These are phyloP conservation scores for Dothistroma septosporum DNA, from an alignment of 2,329 filamentous ascomycete genomes.

Conservation along the genomic window DNA sequence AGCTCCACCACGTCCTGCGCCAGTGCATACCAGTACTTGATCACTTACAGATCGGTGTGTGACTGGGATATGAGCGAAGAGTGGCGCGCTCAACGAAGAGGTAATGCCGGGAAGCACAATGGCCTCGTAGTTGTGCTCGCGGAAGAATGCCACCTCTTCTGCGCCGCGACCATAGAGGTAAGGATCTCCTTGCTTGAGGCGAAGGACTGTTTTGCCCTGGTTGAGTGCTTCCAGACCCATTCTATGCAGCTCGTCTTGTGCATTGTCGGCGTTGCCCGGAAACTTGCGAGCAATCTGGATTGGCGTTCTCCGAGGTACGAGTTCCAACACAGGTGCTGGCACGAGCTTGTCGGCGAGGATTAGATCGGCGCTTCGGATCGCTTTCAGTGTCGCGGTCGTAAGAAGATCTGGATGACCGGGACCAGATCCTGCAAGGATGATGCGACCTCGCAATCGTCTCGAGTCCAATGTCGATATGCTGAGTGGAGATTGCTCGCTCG, in stretches of 20 bases:
- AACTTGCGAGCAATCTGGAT: constrained; percentile 96
- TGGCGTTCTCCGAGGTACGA: constrained; percentile 83
- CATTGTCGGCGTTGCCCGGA: constrained; percentile 89
- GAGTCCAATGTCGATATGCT: constrained; percentile 30
- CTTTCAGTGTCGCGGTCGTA: constrained; percentile 74
- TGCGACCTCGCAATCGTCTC: constrained; percentile 54
- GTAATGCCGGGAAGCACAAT: constrained; percentile 86
- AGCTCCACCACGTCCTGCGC: constrained; percentile 85
- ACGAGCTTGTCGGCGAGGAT: constrained; percentile 83
- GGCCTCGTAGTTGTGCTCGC: constrained; percentile 59
- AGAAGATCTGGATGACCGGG: constrained; percentile 90
- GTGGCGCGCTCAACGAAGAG: constrained; percentile 75
- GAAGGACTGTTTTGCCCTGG: constrained; percentile 73
- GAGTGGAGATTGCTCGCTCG: constrained; percentile 29
- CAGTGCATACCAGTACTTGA: constrained; percentile 92
- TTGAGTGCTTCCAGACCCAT: constrained; percentile 67
- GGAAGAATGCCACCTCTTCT: constrained; percentile 86
- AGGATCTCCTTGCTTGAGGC: constrained; percentile 93
- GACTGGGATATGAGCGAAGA: constrained; percentile 82
- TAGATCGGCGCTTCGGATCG: constrained; percentile 70
- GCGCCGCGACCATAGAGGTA: constrained; percentile 94
- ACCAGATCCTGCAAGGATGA: constrained; percentile 86
- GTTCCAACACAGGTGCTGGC: constrained; percentile 75
- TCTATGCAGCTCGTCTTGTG: constrained; percentile 82
- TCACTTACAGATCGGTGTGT: constrained; percentile 89